A percentile compares a stretch with the other conserved stretches of the same genome.
These are phyloP conservation scores for Ramalina intermedia DNA, from an alignment of 495 filamentous ascomycete genomes.

Conservation along the genomic window DNA sequence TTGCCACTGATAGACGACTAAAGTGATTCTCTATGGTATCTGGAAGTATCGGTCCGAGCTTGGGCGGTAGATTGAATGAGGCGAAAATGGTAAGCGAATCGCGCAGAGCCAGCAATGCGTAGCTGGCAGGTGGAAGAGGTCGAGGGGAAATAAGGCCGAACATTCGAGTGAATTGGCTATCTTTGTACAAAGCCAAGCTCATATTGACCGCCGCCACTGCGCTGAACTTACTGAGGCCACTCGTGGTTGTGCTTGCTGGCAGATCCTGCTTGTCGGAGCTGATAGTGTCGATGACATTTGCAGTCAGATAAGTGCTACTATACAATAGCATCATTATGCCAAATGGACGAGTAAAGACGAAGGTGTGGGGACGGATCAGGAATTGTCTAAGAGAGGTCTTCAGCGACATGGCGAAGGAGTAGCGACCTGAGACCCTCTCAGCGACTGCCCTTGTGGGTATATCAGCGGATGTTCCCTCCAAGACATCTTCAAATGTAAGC, in stretches of 20 bases:
- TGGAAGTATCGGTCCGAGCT: slow-evolving; percentile 16
- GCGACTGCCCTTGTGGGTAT: slow-evolving; percentile 9
- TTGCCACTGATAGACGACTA: slow-evolving; percentile 20
- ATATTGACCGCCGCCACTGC: slow-evolving; percentile 23
- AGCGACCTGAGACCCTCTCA: slow-evolving; percentile 16
- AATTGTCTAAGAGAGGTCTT: slow-evolving; percentile 37
- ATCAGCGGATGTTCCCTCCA: too few relatives aligned
- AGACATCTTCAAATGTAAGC: too few relatives aligned
- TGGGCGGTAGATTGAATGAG: slow-evolving; percentile 23
- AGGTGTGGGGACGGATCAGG: slow-evolving; percentile 19
- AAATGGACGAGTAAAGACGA: slow-evolving; percentile 17
- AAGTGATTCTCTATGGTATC: slow-evolving; percentile 9
- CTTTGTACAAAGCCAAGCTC: slow-evolving; percentile 25
- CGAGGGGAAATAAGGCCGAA: slow-evolving; percentile 15
- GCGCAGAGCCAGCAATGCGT: slow-evolving; percentile 15
- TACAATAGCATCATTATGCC: slow-evolving; percentile 23
- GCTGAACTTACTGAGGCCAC: slow-evolving; percentile 12
- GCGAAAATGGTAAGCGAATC: slow-evolving; percentile 27
- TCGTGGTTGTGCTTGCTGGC: slow-evolving; percentile 28
- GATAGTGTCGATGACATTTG: slow-evolving; percentile 22
- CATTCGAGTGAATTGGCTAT: slow-evolving; percentile 22
- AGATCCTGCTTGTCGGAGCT: slow-evolving; percentile 44
- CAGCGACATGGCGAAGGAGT: background rate
- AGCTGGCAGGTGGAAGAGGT: slow-evolving; percentile 7
- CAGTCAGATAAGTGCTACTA: slow-evolving; percentile 22